These are phyloP conservation scores for Ceratocystis colombiana DNA, from an alignment of 2,329 filamentous ascomycete genomes.

Conservation along the genomic window DNA sequence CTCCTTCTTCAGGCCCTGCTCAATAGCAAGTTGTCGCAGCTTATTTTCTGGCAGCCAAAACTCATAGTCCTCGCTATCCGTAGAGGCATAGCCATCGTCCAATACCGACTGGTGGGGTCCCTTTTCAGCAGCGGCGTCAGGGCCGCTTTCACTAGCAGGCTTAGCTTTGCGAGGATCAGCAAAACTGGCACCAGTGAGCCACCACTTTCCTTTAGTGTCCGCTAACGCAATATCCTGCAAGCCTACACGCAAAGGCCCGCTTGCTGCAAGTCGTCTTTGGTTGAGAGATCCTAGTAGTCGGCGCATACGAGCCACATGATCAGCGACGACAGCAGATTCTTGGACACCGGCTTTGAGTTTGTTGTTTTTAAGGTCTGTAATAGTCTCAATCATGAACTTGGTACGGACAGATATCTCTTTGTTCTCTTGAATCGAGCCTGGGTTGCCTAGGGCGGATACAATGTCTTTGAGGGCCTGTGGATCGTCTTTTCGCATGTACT, in stretches of 20 bases:
- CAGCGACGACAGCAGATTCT: slow-evolving; percentile 61
- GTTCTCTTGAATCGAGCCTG: slow-evolving; percentile 56
- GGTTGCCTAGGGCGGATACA: slow-evolving; percentile 61
- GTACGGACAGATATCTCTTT: slow-evolving; percentile 72
- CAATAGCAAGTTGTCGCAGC: slow-evolving; percentile 55
- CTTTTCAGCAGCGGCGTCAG: neutral
- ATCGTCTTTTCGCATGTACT: slow-evolving; percentile 78
- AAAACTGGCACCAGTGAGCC: slow-evolving; percentile 96
- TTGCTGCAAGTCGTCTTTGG: slow-evolving; percentile 52
- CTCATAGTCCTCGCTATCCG: slow-evolving; percentile 40
- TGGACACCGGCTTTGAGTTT: slow-evolving; percentile 65
- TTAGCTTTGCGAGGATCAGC: slow-evolving; percentile 30
- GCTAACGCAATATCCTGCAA: slow-evolving; percentile 72
- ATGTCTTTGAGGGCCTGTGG: slow-evolving; percentile 82
- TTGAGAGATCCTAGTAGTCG: slow-evolving; percentile 76
- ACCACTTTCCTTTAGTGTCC: slow-evolving; percentile 91
- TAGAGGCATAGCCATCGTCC: slow-evolving; percentile 29
- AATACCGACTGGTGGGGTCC: neutral
- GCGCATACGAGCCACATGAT: slow-evolving; percentile 80
- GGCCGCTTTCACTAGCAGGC: slow-evolving; percentile 18
- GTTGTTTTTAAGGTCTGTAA: slow-evolving; percentile 90
- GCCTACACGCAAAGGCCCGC: slow-evolving; percentile 71
- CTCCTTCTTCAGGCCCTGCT: slow-evolving; percentile 78
- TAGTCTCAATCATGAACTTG: slow-evolving; percentile 95
- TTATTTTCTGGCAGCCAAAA: slow-evolving; percentile 54